Percentiles rank a stretch among this genome's conserved stretches.
Conservation (phyloP, 495 filamentous ascomycete genomes). For the Penicillium salamii region DNA sequence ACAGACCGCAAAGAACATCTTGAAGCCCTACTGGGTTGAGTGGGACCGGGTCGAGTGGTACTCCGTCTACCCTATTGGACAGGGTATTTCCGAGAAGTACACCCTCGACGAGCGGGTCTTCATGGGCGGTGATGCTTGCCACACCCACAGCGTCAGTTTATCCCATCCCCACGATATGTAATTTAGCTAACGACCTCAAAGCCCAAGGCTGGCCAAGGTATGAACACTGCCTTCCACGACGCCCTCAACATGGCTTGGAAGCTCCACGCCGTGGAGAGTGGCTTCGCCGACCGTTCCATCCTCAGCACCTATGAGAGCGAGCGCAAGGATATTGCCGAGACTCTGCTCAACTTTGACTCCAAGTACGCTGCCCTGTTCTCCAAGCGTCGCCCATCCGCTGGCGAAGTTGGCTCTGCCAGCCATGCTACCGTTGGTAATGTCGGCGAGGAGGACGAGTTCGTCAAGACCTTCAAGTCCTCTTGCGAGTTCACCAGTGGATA, state of each 20-base stretch:
- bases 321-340: conserved; percentile 65
- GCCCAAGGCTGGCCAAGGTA: conserved; percentile 61
- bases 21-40: conserved; percentile 56
- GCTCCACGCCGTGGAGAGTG: conserved; percentile 63
- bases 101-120: conserved; percentile 56
- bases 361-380: conserved; percentile 65
- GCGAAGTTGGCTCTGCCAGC: conserved; percentile 52
- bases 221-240: conserved; percentile 55
- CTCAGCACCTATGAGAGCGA: conserved; percentile 71
- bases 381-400: conserved; percentile 54
- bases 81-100: conserved; percentile 61
- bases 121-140: conserved; percentile 62
- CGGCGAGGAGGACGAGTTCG: conserved; percentile 56
- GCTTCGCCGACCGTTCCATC: conserved; percentile 56
- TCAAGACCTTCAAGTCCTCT: conserved; percentile 62
- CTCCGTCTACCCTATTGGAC: conserved; percentile 62
- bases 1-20: conserved; percentile 57
- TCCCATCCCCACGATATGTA: conserved; percentile 29
- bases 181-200: conserved; percentile 37
- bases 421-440: conserved; percentile 25
- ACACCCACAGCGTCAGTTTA: conserved; percentile 54
- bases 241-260: conserved; percentile 79
- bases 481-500: conserved; percentile 68
- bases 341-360: conserved; percentile 71
- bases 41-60: conserved; percentile 59